Evolutionary conservation across 768 basidiomycete genomes (phyloP), one percentile per base, ranked within the genome.

Genomic region (Pleurotus platypus): DNA sequence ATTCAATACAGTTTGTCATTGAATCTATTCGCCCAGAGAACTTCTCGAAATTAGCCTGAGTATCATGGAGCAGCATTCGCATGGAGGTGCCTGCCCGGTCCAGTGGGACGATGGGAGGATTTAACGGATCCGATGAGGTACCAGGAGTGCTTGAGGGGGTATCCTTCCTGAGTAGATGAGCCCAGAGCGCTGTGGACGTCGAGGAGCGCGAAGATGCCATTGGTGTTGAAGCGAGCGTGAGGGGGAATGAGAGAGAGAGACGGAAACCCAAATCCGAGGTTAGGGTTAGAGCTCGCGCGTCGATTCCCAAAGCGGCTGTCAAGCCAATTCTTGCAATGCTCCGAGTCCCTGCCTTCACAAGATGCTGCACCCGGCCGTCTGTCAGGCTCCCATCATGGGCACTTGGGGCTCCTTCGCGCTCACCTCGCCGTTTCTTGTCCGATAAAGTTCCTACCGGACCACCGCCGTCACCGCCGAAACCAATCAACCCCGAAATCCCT

Each of bases 11-110:
- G 9, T 68, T 67, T 1, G 81, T 68, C 20, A 90, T 73, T n/a
- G 69, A 69, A 43, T 81, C 83, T 12, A 85, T 79, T 27, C 78
- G 77, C 5, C 72, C 71, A 0, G 85, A 81, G 58, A 90, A 90
- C 62, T 74, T 80, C 68, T 91, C 87, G 37, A 90, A 76, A 59
- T 85, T 82, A 18, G 79, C 80, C 56, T 89, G 87, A 0, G 87
- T 89, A 65, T 90, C 89, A 61, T 90, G 83, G 18, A 91, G 71
- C 11, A 90, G 76, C 61, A 90, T 78, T 40, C 88, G 81, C 72
- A 85, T 85, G 5, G 89, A 87, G 2, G 87, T 86, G 11, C 79
- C 82, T 8, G 80, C 79, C 62, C 80, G 89, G 70, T 90, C 88
- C 26, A 80, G 62, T 3, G 87, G 84, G 9, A 74, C 74, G 42